These are phyloP conservation scores for Juncus inflexus DNA, from an alignment of 176 grass and related monocot species.

Conservation along the genomic window DNA sequence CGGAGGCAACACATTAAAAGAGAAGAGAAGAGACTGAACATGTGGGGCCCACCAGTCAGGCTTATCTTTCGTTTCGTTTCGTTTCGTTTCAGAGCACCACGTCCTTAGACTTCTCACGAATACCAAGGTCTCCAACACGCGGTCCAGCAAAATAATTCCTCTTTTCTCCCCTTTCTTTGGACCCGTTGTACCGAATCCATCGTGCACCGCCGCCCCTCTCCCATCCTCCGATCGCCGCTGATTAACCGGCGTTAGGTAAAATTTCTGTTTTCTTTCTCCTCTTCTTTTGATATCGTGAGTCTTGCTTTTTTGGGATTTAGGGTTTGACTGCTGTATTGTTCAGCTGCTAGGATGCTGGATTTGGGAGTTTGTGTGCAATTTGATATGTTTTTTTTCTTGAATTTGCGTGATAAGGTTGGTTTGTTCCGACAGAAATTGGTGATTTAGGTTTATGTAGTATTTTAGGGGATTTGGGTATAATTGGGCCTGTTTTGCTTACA, in stretches of 20 bases:
- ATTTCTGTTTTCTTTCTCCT: not conserved
- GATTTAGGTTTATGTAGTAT: not conserved
- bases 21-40: not conserved
- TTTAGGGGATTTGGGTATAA: not conserved
- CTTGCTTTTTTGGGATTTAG: not conserved
- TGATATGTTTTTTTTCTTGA: not conserved
- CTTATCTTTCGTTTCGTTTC: not conserved
- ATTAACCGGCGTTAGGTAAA: slow-evolving; percentile 5
- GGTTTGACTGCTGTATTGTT: slow-evolving; percentile 18
- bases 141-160: slow-evolving; percentile 11
- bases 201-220: slow-evolving; percentile 10
- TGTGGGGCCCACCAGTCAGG: not conserved
- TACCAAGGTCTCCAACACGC: not conserved
- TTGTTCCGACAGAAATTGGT: not conserved
- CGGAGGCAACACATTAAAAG: too few species aligned
- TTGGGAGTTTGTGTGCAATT: not conserved
- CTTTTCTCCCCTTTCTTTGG: slow-evolving; percentile 5
- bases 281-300: not conserved
- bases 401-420: not conserved
- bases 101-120: not conserved
- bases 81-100: not conserved
- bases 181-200: slow-evolving; percentile 21
- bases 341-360: not conserved
- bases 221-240: not conserved
- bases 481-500: not conserved